Conservation (phyloP, 2,329 filamentous ascomycete species). For the Aspergillus aculeatus region DNA sequence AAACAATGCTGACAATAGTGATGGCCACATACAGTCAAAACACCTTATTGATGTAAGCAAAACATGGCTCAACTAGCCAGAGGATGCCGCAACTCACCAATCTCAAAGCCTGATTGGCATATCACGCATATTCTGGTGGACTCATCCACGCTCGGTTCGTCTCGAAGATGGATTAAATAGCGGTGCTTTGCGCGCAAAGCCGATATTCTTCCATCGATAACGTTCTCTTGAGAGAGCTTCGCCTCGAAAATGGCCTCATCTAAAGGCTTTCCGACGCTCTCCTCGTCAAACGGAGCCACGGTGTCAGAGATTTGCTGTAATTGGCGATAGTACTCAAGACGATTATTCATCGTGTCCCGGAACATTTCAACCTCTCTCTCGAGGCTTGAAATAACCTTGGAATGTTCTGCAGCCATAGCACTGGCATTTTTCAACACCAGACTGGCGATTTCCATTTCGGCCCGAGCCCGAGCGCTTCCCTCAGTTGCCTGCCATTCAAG, state of each 20-base stretch:
- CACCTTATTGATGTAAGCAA: constrained; percentile 26
- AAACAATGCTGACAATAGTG: constrained; percentile 91
- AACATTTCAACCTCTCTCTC: constrained; percentile 72
- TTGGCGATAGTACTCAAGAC: constrained; percentile 86
- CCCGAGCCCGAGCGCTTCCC: constrained; percentile 55
- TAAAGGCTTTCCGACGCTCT: constrained; percentile 55
- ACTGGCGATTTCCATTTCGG: constrained; percentile 66
- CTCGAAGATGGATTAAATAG: constrained; percentile 65
- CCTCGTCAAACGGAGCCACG: constrained; percentile 70
- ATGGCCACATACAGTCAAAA: constrained; percentile 78
- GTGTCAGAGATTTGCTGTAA: constrained; percentile 88
- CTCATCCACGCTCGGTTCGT: constrained; percentile 63
- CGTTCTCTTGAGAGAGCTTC: constrained; percentile 50
- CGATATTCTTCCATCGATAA: constrained; percentile 58
- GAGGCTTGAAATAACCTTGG: constrained; percentile 51
- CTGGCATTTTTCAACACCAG: constrained; percentile 62
- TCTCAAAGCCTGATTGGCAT: constrained; percentile 72
- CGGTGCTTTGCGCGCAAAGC: constrained; percentile 69
- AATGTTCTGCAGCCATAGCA: constrained; percentile 51
- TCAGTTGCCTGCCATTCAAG: constrained; percentile 59
- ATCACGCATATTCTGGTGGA: constrained; percentile 74
- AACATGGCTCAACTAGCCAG: no score
- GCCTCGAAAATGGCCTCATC: constrained; percentile 50
- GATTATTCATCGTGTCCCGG: constrained; percentile 74
- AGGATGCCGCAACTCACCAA: constrained; percentile 57